Evolutionary conservation across 345 rosid genomes (phyloP), one percentile per base, ranked within the genome.

Genomic region (Gossypium anomalum): DNA sequence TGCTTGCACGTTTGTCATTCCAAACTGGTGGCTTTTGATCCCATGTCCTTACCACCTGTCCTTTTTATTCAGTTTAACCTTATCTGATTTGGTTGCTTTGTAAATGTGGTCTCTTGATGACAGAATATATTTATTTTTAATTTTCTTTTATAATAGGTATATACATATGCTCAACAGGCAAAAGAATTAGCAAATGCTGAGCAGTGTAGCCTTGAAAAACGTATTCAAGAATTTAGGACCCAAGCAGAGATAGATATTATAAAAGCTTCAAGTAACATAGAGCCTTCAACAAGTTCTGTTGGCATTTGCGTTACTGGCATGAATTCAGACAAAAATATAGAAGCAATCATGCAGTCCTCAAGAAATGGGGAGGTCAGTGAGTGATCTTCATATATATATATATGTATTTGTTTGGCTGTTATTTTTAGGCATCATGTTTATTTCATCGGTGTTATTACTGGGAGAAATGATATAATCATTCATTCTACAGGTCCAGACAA

Each of bases 171-270:
- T 41, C 95, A 91, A 60, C 97, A 89, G 74, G 86, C 97, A 34
- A 93, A 91, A 86, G 97, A 93, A 84, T 80, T 85, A 81, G 89
- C 97, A 48, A 86, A 72, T 76, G 76, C 82, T 73, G 98, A 91
- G 75, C 93, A 89, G 81, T 91, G 91, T 81, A 92, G 84, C 72
- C 93, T 91, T 82, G 95, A 86, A 48, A 87, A 87, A 85, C 82
- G 98, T 75, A 91, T 93, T 84, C 97, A 93, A 79, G 98, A 93
- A 82, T 93, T 87, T 82, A 87, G 94, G 81, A 89, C 97, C 44
- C 94, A 85, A 73, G 80, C 91, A 80, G 98, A 93, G 78, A 60
- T 88, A 78, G 89, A 86, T 56, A 85, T 76, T 70, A 76, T 83
- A 70, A 83, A 56, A 52, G 84, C 85, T 73, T 89, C 90, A 0